phyloP scores from a whole-genome alignment of 2,329 filamentous ascomycete genomes.

The Cladobotryum mycophilum region DNA sequence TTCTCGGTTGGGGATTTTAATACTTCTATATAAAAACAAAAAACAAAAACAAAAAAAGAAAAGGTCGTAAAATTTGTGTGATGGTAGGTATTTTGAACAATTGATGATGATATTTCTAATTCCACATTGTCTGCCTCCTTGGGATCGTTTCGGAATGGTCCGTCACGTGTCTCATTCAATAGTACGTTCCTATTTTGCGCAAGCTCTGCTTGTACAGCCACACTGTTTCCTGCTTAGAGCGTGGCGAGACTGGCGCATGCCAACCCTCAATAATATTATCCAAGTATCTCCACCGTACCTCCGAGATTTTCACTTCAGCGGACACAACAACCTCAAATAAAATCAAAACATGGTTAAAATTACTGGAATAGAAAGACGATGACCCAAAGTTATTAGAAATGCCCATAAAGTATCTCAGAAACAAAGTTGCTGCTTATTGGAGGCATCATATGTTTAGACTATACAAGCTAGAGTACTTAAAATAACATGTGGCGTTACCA shows the following conservation, averaged over 20 bases:
- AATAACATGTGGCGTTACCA: neutral
- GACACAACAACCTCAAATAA: no score
- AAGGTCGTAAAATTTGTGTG: neutral
- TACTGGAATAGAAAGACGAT: neutral
- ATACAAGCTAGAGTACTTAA: no score
- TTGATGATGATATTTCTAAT: no score
- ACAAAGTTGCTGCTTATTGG: neutral
- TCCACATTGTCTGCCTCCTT: no score
- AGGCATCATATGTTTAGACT: no score
- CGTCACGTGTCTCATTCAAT: neutral
- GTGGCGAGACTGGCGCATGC: neutral
- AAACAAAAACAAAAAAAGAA: no score
- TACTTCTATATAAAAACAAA: neutral
- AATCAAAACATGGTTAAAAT: neutral
- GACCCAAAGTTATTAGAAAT: neutral
- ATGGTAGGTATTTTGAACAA: neutral
- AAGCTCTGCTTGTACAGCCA: neutral
- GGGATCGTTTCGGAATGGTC: neutral
- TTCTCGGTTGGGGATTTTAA: no score
- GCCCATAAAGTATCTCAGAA: neutral
- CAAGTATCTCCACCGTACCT: neutral
- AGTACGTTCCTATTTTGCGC: neutral
- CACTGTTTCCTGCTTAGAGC: neutral
- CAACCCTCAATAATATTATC: neutral
- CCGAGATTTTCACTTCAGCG: neutral